phyloP scores from a whole-genome alignment of 345 rosid genomes.

The Murraya paniculata region DNA sequence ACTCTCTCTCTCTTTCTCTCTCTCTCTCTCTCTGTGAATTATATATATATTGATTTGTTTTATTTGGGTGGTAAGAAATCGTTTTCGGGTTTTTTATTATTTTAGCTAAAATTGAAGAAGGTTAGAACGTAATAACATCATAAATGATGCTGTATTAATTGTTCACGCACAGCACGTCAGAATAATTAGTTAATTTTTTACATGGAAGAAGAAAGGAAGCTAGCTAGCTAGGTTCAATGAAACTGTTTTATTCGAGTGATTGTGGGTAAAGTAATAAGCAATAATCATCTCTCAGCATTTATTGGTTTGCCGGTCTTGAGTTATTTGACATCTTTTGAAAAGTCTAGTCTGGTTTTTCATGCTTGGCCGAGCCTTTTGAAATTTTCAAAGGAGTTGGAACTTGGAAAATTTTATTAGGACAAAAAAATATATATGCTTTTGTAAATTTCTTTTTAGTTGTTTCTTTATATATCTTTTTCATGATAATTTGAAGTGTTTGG shows the following conservation, averaged over 20 bases:
- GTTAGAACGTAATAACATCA: neutral
- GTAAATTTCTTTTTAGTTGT: neutral
- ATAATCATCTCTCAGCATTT: neutral
- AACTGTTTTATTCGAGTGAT: neutral
- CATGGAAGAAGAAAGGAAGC: neutral
- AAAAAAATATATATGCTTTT: neutral
- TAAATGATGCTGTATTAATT: no score
- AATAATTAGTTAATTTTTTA: no score
- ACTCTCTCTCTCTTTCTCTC: neutral
- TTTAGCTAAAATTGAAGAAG: neutral
- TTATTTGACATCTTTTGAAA: neutral
- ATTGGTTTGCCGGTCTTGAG: neutral
- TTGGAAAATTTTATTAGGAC: neutral
- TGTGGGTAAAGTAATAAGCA: neutral
- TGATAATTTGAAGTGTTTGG: neutral
- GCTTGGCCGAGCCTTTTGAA: neutral
- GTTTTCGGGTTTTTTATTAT: slow-evolving; percentile 11
- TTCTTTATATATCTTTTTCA: neutral
- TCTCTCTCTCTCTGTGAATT: neutral
- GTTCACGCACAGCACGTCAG: no score
- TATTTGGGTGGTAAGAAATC: slow-evolving; percentile 20
- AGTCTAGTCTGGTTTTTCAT: neutral
- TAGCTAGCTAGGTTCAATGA: neutral
- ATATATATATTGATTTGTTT: neutral
- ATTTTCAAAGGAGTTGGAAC: neutral